A percentile compares a stretch with the other conserved stretches of the same genome.
phyloP scores from a whole-genome alignment of 306 rosid species.

The Pyrus betulifolia region DNA sequence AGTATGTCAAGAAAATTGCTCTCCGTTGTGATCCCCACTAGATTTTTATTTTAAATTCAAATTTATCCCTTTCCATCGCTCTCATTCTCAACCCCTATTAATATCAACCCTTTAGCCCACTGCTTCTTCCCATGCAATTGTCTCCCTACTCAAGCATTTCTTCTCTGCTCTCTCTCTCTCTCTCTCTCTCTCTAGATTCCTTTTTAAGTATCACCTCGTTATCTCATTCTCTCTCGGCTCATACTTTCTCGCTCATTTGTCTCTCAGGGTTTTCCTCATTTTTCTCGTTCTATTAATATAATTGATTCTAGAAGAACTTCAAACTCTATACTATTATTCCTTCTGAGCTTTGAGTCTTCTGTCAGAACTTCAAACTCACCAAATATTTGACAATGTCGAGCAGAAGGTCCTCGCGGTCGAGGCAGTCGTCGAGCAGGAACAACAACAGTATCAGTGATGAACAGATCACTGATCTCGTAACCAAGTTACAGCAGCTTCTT shows the following conservation, averaged over 20 bases:
- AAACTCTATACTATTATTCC: not conserved
- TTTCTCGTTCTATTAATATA: slow-evolving; percentile 1
- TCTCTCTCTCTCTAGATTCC: not conserved
- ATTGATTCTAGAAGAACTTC: not conserved
- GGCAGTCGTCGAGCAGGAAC: slow-evolving; percentile 32
- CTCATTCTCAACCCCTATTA: slow-evolving; percentile 34
- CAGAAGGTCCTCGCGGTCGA: slow-evolving; percentile 69
- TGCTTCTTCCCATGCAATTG: slow-evolving; percentile 64
- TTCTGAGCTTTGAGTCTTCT: not conserved
- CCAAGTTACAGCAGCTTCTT: slow-evolving; percentile 78
- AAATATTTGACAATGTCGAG: slow-evolving; percentile 44
- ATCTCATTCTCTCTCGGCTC: not conserved
- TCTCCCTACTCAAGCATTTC: slow-evolving; percentile 29
- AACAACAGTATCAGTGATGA: slow-evolving; percentile 55
- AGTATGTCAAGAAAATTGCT: too few relatives aligned
- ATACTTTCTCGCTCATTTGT: not conserved
- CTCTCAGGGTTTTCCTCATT: not conserved
- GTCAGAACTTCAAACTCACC: not conserved
- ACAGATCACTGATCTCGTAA: slow-evolving; percentile 83
- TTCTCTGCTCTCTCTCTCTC: slow-evolving; percentile 8
- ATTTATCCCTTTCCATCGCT: not conserved
- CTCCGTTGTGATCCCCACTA: not conserved
- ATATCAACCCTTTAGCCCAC: slow-evolving; percentile 53
- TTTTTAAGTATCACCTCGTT: not conserved
- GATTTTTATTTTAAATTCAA: too few relatives aligned